Conservation (phyloP, 169 alveolate species). For the Plasmodium fragile region DNA sequence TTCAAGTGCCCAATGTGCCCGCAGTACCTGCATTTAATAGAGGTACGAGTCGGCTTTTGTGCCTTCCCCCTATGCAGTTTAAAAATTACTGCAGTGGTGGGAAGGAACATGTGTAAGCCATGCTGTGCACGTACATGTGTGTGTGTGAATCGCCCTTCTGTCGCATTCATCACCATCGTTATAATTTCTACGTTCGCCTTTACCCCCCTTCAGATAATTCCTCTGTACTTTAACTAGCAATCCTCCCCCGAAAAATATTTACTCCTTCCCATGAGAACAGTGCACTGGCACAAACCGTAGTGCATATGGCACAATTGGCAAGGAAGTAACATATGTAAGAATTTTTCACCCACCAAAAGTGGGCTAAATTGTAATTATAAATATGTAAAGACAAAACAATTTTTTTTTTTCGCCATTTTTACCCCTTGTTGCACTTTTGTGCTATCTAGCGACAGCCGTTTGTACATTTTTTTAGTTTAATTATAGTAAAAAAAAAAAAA, state of each 20-base stretch:
- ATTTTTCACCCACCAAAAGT: not conserved
- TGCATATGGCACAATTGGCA: not conserved
- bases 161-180: not conserved
- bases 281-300: not conserved
- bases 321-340: not conserved
- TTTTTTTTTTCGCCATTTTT: not conserved
- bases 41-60: not conserved
- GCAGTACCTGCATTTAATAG: conserved; percentile 44
- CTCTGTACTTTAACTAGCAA: conserved; percentile 39
- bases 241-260: not conserved
- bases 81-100: not conserved
- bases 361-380: not conserved
- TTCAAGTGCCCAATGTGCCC: conserved; percentile 77
- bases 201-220: conserved; percentile 31
- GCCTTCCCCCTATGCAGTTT: not conserved
- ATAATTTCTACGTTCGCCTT: not conserved
- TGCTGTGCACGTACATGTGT: not conserved
- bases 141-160: not conserved
- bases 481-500: not conserved
- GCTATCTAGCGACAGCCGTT: not conserved
- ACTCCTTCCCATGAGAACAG: not conserved
- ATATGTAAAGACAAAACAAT: not conserved
- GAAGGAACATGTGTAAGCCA: not conserved
- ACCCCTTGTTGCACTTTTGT: not conserved
- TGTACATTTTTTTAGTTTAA: conserved; percentile 3